Conservation (phyloP, 23 red algal genomes). For the Gracilaria gracilis region DNA sequence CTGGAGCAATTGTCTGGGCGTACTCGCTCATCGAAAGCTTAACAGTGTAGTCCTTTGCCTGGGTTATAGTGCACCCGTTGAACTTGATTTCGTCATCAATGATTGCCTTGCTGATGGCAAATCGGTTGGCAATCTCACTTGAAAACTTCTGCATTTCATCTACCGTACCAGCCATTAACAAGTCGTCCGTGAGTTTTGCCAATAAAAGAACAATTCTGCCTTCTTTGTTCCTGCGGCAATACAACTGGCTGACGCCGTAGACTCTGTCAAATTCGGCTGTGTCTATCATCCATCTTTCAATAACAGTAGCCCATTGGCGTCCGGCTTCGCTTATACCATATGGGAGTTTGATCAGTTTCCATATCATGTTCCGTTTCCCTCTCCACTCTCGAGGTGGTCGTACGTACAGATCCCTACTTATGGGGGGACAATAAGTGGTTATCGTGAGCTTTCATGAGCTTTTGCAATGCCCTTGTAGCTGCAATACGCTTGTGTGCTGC, state of each 20-base stretch:
- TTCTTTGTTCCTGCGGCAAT: background rate
- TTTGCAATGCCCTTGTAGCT: constrained; percentile 19
- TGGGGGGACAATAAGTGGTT: background rate
- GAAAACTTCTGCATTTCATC: constrained; percentile 8
- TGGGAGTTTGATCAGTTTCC: constrained; percentile 39
- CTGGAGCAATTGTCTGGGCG: background rate
- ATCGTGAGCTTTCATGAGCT: background rate
- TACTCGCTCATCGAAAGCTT: constrained; percentile 28
- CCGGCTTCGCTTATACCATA: constrained; percentile 39
- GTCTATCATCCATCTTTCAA: background rate
- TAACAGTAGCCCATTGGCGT: constrained; percentile 2
- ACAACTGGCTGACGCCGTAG: background rate
- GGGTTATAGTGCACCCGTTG: constrained; percentile 34
- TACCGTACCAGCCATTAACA: background rate
- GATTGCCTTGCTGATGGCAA: constrained; percentile 32
- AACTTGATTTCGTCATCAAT: constrained; percentile 30
- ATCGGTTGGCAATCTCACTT: background rate
- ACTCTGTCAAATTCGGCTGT: background rate
- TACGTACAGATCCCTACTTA: constrained; percentile 14
- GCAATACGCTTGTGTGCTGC: background rate
- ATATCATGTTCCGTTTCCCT: background rate
- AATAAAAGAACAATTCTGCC: background rate
- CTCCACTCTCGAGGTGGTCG: constrained; percentile 12
- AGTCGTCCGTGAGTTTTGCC: constrained; percentile 13
- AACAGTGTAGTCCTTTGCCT: background rate